Base-by-base conservation (phyloP, 2,329 filamentous ascomycete species). In the Scytalidium sp. region DNA sequence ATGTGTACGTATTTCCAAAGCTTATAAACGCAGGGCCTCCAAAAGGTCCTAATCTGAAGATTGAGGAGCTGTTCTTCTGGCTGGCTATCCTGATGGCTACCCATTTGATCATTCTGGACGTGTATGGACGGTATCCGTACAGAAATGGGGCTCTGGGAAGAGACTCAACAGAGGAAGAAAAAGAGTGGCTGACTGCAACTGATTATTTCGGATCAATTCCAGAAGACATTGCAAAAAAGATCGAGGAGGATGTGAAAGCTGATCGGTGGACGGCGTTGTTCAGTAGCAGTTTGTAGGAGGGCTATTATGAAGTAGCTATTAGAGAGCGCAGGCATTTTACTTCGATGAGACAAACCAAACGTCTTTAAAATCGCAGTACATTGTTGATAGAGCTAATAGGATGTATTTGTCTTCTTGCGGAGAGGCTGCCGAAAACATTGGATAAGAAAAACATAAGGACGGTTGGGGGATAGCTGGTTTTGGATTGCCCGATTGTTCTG, bases 111-210 rank as follows among this genome's bases (percentile, higher is more conserved):
- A 55, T 62, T 13, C 50, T 66, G 13, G 56, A 62, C 13, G 43
- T 23, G 15, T 66, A 56, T 50, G 61, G 58, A n/a, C 50, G 60
- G 13, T 66, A 64, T 50, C 63, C 63, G 8, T 65, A 63, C 32
- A 49, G 54, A 17, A 66, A 67, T 27, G 55, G 49, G 10, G 50
- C 54, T 3, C 44, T 54, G 8, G 60, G 62, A 9, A 54, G 61
- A 25, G 43, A 51, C 13, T 50, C 46, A 39, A 62, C 60, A n/a
- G 39, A 43, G 5, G 60, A 59, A 19, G 63, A 66, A 51, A 39
- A 57, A 19, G 52, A 44, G 32, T 67, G 47, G 47, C 81, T 78
- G 1, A 86, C 85, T 60, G 89, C 84, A 2, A 23, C 49, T 9
- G 25, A 27, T 27, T 13, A 27, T 27, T 27, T 27, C 17, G 32